Conservation (phyloP, 345 rosid species). For the Arabidopsis thaliana region TAIR10.1 NC_003070.9:631501-632000, state of each 20-base stretch:
- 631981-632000: constrained; percentile 51
- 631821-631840: constrained; percentile 62
- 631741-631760: constrained; percentile 57
- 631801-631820: constrained; percentile 73
- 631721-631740: constrained; percentile 90
- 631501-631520: constrained; percentile 61
- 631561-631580: constrained; percentile 1
- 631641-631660: constrained; percentile 86
- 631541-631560: neutral
- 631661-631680: constrained; percentile 88
- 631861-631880: constrained; percentile 14
- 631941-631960: constrained; percentile 65
- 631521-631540: constrained; percentile 28
- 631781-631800: constrained; percentile 82
- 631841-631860: constrained; percentile 84
- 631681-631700: constrained; percentile 69
- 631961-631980: constrained; percentile 78
- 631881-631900: neutral
- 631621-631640: constrained; percentile 52
- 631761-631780: constrained; percentile 73
- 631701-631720: constrained; percentile 81
- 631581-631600: constrained; percentile 23
- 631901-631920: constrained; percentile 13
- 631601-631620: constrained; percentile 73
- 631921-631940: constrained; percentile 65